A percentile compares a stretch with the other conserved stretches of the same genome.
Conservation (phyloP, 2,329 filamentous ascomycete species). For the Pestalotiopsis sp. region DNA sequence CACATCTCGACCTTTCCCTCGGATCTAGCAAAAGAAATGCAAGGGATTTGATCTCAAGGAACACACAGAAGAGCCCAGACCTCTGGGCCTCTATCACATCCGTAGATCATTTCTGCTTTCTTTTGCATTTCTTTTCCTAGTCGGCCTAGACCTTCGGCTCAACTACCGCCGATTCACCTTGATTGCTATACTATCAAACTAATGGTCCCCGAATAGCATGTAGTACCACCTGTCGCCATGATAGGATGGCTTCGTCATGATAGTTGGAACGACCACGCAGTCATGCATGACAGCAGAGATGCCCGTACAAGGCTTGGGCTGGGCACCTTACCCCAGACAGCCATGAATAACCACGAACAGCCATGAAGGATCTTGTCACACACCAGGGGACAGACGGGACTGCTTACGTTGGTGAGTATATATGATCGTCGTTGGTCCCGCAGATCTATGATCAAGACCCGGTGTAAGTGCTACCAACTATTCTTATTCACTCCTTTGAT, state of each 20-base stretch:
- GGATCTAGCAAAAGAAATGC: neutral
- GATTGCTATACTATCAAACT: neutral
- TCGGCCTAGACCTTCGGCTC: neutral
- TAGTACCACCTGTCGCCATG: neutral
- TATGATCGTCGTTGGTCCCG: neutral
- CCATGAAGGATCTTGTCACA: neutral
- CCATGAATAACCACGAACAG: neutral
- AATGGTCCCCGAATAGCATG: neutral
- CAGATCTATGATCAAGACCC: neutral
- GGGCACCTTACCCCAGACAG: neutral
- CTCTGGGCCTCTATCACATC: neutral
- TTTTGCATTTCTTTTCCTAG: neutral
- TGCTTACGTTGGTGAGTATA: neutral
- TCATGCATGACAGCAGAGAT: neutral
- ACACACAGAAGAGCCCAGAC: neutral
- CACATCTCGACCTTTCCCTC: neutral
- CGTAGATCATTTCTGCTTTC: neutral
- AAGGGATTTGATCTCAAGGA: neutral
- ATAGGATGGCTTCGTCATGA: neutral
- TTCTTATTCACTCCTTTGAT: neutral
- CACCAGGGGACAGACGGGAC: neutral
- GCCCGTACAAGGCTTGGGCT: neutral
- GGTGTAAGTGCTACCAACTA: neutral
- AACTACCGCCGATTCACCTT: neutral
- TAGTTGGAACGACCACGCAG: neutral